phyloP scores from a whole-genome alignment of 257 asterid species.

The Solanum piurae region DNA sequence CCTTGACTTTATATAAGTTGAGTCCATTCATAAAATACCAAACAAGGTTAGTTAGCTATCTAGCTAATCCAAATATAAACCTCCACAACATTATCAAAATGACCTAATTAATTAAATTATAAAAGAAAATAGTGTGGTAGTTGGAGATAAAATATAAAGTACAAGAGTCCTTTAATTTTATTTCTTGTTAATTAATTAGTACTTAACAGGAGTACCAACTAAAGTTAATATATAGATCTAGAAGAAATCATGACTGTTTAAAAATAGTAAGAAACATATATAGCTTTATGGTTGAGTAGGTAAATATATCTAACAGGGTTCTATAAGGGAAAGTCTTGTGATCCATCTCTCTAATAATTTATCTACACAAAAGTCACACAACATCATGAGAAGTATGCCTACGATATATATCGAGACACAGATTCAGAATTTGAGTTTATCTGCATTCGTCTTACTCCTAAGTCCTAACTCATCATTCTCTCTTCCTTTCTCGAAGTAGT shows the following conservation, averaged over 20 bases:
- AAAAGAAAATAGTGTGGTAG: not conserved
- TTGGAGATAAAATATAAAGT: not conserved
- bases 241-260: not conserved
- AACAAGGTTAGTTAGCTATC: not conserved
- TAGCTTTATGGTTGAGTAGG: not conserved
- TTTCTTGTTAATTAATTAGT: not conserved
- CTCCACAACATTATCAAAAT: not conserved
- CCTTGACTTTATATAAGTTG: not conserved
- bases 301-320: not conserved
- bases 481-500: too few relatives aligned
- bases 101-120: not conserved
- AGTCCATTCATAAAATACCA: not conserved
- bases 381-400: not conserved
- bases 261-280: not conserved
- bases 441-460: accelerated
- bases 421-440: not conserved
- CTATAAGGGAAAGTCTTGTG: not conserved
- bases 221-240: not conserved
- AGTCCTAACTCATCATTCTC: not conserved
- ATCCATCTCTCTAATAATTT: not conserved
- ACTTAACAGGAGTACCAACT: not conserved
- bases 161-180: not conserved
- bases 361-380: not conserved
- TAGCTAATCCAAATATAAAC: not conserved
- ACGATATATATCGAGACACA: not conserved